Evolutionary conservation across 2,329 filamentous ascomycete genomes (phyloP).

Genomic region (Cercospora zeae-maydis): DNA sequence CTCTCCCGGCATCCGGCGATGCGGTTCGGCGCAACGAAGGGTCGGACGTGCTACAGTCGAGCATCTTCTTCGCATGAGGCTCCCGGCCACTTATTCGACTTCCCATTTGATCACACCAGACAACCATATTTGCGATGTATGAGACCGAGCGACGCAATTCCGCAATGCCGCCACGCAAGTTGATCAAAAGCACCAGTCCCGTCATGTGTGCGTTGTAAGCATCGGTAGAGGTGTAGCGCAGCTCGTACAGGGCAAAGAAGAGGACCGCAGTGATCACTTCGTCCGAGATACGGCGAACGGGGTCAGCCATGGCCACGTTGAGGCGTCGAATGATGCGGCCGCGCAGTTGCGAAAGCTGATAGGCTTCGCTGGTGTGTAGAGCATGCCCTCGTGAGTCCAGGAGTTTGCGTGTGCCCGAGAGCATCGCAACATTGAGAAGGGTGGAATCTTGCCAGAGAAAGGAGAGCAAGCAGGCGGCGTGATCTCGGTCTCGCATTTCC

Average conservation of each 20-base stretch:
- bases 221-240: slow-evolving; percentile 10
- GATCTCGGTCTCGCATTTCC: background rate
- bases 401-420: background rate
- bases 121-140: slow-evolving; percentile 3
- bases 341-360: slow-evolving; percentile 9
- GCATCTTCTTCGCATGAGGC: background rate
- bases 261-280: slow-evolving; percentile 17
- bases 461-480: background rate
- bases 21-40: background rate
- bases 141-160: slow-evolving; percentile 9
- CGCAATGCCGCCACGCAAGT: slow-evolving; percentile 15
- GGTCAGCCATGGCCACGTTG: slow-evolving; percentile 15
- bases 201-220: slow-evolving; percentile 19
- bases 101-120: background rate
- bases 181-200: slow-evolving; percentile 18
- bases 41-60: background rate
- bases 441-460: slow-evolving; percentile 8
- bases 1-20: no score
- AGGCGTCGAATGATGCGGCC: slow-evolving; percentile 18
- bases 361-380: background rate
- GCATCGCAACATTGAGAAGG: slow-evolving; percentile 6
- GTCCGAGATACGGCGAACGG: slow-evolving; percentile 11
- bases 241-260: slow-evolving; percentile 18
- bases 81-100: background rate
- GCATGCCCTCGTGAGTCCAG: background rate